phyloP scores from a whole-genome alignment of 2,329 filamentous ascomycete species.

The Trichophyton rubrum region DNA sequence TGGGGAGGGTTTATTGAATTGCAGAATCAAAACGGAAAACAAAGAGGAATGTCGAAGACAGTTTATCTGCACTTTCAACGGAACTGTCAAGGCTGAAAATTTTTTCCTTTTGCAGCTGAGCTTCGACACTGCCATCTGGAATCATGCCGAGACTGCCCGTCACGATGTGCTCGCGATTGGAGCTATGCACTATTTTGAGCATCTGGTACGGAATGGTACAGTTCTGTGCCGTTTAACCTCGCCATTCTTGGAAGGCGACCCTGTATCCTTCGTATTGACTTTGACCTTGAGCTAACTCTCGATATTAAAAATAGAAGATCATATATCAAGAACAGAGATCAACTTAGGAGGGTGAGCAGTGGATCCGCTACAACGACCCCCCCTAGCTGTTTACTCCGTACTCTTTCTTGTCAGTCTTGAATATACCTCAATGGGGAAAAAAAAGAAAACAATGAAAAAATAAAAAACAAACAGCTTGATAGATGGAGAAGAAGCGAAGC shows the following conservation, averaged over 20 bases:
- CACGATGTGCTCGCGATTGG: background rate
- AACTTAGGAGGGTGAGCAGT: background rate
- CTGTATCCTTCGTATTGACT: constrained; percentile 2
- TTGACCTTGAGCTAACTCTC: background rate
- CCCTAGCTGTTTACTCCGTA: background rate
- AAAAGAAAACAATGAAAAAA: background rate
- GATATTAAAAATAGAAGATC: constrained; percentile 2
- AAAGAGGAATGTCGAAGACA: background rate
- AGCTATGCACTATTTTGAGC: constrained; percentile 4
- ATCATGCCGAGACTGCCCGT: constrained; percentile 1
- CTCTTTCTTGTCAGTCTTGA: background rate
- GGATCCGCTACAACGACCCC: background rate
- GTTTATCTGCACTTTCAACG: background rate
- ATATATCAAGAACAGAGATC: constrained; percentile 1
- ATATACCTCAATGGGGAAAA: background rate
- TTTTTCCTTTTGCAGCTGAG: constrained; percentile 1
- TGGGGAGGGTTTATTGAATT: background rate
- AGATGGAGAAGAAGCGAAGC: background rate
- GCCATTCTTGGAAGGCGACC: constrained; percentile 1
- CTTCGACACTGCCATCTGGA: constrained; percentile 1
- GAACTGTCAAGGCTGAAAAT: background rate
- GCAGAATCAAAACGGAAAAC: background rate
- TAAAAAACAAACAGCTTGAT: background rate
- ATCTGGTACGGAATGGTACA: background rate
- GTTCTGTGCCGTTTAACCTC: constrained; percentile 2